These are phyloP conservation scores for Taphrina wiesneri DNA, from an alignment of 1,139 yeast species.

Conservation along the genomic window DNA sequence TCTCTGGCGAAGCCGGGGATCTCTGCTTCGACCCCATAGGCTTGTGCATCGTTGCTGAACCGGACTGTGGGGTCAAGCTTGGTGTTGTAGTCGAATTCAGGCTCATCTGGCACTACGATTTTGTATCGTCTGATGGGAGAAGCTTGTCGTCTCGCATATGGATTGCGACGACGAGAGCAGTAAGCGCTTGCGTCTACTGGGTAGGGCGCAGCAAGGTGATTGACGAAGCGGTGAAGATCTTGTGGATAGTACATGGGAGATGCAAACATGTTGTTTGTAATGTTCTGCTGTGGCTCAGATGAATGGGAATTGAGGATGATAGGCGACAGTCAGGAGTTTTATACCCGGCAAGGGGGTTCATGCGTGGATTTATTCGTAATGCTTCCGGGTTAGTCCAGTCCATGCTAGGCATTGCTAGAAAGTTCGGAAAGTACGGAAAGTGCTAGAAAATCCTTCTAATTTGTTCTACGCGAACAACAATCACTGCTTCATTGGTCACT, in stretches of 20 bases:
- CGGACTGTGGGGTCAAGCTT: not conserved
- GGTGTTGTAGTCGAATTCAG: not conserved
- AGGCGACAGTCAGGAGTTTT: not conserved
- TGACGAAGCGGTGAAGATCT: slow-evolving; percentile 9
- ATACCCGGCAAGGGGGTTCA: not conserved
- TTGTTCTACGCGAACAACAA: not conserved
- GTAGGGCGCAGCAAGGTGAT: slow-evolving; percentile 1
- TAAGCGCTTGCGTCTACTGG: not conserved
- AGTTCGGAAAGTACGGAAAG: not conserved
- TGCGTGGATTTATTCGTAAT: not conserved
- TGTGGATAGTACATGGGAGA: slow-evolving; percentile 4
- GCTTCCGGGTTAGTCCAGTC: not conserved
- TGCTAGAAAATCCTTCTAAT: slow-evolving; percentile 9
- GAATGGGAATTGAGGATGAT: not conserved
- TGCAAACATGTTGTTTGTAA: not conserved
- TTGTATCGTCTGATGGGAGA: not conserved
- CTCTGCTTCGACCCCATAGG: not conserved
- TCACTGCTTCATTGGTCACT: not conserved
- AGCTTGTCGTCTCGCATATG: not conserved
- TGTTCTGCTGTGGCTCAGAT: not conserved
- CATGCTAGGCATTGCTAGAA: not conserved
- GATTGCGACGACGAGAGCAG: not conserved
- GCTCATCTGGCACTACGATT: not conserved
- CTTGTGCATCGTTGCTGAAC: not conserved
- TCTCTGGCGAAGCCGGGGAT: slow-evolving; percentile 6